Base-by-base conservation (phyloP, 2,329 filamentous ascomycete species). In the Sporothrix protearum region DNA sequence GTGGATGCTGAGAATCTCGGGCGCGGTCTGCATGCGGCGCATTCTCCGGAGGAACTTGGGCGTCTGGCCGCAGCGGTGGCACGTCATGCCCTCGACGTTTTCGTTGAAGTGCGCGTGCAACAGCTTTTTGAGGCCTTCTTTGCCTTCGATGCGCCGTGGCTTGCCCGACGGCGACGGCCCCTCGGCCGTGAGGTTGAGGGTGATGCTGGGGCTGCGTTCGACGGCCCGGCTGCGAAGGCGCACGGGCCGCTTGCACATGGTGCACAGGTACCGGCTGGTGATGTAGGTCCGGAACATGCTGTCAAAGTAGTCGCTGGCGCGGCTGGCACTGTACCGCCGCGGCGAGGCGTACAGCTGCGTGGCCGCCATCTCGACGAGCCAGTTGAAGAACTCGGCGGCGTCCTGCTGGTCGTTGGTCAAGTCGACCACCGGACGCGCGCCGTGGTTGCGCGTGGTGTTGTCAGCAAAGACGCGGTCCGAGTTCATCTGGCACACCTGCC, bases 1-100 rank as follows among this genome's bases (percentile, higher is more conserved):
- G 22, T 71, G 70, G 6, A 75, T 2, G 14, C 14, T 39, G 14
- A 75, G 71, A 19, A 75, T 16, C 47, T 75, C 74, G 2, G 73
- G 73, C 39, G 68, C 47, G 7, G 69, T 22, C 64, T 74, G 72
- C 36, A 75, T 45, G 16, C 73, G 73, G 10, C 36, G 59, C 22
- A 68, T 39, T 3, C 33, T 19, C 22, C 39, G n/a, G 22, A 57
- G 8, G 1, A 5, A n/a, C 9, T 45, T 5, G 2, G 53, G 2
- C 3, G 2, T 7, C 8, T 45, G 6, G 12, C 16, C 1, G 70
- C 74, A 75, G 28, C 74, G 72, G 3, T 12, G 9, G 59, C 73
- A 73, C 36, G 1, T 30, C 0, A 0, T 1, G 22, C 39, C 30
- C 4, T 25, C 39, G 7, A 57, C 7, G 14, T 33, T 16, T 1